Conservation (phyloP, 148 eudicot genomes). For the Persicaria tinctoria region DNA sequence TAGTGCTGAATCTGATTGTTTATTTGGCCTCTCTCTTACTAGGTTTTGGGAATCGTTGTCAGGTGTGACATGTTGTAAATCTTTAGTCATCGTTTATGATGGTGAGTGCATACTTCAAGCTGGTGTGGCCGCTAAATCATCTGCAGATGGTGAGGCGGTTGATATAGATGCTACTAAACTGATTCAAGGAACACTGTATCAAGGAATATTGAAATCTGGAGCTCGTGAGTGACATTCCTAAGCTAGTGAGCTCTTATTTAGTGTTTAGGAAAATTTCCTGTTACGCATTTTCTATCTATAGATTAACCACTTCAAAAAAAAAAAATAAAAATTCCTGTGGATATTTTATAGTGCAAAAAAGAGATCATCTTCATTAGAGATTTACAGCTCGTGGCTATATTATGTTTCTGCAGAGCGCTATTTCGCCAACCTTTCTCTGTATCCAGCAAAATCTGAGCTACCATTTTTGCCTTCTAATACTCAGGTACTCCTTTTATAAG, state of each 20-base stretch:
- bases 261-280: background rate
- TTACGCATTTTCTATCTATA: no score
- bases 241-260: background rate
- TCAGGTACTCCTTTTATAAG: slow-evolving; percentile 39
- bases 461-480: slow-evolving; percentile 84
- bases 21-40: slow-evolving; percentile 5
- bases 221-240: slow-evolving; percentile 45
- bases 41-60: slow-evolving; percentile 91
- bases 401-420: slow-evolving; percentile 62
- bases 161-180: slow-evolving; percentile 48
- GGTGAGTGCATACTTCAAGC: slow-evolving; percentile 59
- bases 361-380: background rate
- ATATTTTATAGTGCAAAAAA: background rate
- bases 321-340: no score
- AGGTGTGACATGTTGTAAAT: slow-evolving; percentile 71
- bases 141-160: slow-evolving; percentile 36
- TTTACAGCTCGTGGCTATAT: background rate
- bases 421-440: slow-evolving; percentile 87
- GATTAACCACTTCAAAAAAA: no score
- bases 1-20: background rate
- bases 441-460: slow-evolving; percentile 90
- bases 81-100: slow-evolving; percentile 68
- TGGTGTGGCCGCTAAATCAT: slow-evolving; percentile 61
- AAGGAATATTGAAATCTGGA: slow-evolving; percentile 58
- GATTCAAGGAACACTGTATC: slow-evolving; percentile 60